These are phyloP conservation scores for Thelonectria rubi DNA, from an alignment of 2,329 filamentous ascomycete genomes.

Conservation along the genomic window DNA sequence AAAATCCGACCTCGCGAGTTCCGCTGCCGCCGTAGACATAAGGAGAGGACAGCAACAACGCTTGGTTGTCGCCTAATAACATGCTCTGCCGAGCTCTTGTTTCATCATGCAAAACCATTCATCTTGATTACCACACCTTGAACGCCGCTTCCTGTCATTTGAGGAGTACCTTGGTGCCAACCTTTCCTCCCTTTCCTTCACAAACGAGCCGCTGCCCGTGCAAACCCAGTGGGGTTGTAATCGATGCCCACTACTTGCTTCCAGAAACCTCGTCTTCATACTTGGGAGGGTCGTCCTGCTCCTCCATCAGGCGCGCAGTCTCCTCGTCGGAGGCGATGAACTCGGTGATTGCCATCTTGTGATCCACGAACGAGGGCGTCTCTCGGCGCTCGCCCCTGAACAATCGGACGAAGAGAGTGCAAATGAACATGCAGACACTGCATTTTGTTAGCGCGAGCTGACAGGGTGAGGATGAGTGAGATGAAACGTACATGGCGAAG, in stretches of 20 bases:
- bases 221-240: too few species aligned
- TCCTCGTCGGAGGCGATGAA: constrained; percentile 53
- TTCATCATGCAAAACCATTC: neutral
- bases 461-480: neutral
- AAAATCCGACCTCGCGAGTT: constrained; percentile 11
- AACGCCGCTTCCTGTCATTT: constrained; percentile 23
- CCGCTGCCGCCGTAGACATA: constrained; percentile 10
- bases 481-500: constrained; percentile 66
- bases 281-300: constrained; percentile 43
- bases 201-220: too few species aligned
- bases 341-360: constrained; percentile 52
- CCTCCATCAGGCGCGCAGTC: constrained; percentile 60
- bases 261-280: constrained; percentile 43
- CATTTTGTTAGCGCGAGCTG: constrained; percentile 40
- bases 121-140: neutral
- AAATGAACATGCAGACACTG: constrained; percentile 71
- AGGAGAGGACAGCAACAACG: constrained; percentile 31
- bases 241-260: constrained; percentile 28
- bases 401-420: constrained; percentile 66
- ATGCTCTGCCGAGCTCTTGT: neutral
- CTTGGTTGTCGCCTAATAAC: constrained; percentile 10
- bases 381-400: constrained; percentile 44
- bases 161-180: constrained; percentile 35
- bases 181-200: constrained; percentile 13
- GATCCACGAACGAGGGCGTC: constrained; percentile 22